phyloP scores from a whole-genome alignment of 306 rosid species.

The Abrus precatorius region DNA sequence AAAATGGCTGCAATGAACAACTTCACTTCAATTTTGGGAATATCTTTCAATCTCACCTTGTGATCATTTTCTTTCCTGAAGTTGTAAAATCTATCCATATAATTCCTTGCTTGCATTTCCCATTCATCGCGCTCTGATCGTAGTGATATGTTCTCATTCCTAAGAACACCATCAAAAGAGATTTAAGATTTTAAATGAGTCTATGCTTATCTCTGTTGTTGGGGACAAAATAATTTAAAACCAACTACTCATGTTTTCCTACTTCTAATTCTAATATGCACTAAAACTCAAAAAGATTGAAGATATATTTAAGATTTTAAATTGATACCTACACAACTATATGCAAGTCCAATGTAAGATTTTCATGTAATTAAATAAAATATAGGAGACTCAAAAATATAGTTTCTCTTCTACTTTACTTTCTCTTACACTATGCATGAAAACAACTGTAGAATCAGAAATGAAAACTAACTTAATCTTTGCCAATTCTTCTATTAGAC shows the following conservation, averaged over 20 bases:
- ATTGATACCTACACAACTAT: neutral
- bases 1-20: conserved; percentile 13
- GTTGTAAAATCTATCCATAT: conserved; percentile 24
- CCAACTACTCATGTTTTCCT: neutral
- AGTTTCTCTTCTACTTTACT: neutral
- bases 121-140: conserved; percentile 42
- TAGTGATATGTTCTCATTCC: conserved; percentile 43
- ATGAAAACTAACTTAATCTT: conserved; percentile 42
- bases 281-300: conserved; percentile 1
- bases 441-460: neutral
- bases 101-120: conserved; percentile 45
- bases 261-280: neutral
- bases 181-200: too few relatives aligned
- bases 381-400: neutral
- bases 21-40: neutral
- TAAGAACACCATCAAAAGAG: conserved; percentile 16
- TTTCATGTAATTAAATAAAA: neutral
- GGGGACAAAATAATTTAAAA: neutral
- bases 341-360: conserved; percentile 20
- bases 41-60: conserved; percentile 40
- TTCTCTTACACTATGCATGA: too few relatives aligned
- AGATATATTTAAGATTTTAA: neutral
- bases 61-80: conserved; percentile 53
- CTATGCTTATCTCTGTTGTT: neutral
- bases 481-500: conserved; percentile 68